Percentiles rank a stretch among this genome's conserved stretches.
These are phyloP conservation scores for Sisymbrium altissimum DNA, from an alignment of 345 rosid genomes.

Conservation along the genomic window DNA sequence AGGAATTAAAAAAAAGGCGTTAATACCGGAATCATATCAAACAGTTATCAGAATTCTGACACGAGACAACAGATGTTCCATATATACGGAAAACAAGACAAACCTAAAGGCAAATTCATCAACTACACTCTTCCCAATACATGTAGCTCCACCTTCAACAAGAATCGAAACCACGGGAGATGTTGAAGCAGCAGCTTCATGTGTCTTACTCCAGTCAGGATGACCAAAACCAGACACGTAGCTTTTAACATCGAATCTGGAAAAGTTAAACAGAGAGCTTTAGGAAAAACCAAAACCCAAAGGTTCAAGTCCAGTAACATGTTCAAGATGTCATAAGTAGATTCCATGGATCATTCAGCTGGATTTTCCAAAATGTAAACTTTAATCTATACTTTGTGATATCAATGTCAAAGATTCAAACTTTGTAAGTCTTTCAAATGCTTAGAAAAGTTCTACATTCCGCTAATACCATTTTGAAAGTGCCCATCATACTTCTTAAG, in stretches of 20 bases:
- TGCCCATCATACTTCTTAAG: neutral
- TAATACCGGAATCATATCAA: neutral
- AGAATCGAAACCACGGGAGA: constrained; percentile 61
- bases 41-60: neutral
- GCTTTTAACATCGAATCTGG: too few relatives aligned
- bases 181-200: constrained; percentile 60
- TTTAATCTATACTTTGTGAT: neutral
- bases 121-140: constrained; percentile 84
- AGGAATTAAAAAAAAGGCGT: constrained; percentile 22
- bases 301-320: neutral
- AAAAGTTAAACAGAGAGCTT: neutral
- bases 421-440: neutral
- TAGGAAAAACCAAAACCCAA: neutral
- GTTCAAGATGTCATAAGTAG: neutral
- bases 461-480: neutral
- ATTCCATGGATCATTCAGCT: neutral
- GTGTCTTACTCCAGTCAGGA: constrained; percentile 90
- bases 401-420: neutral
- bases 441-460: neutral
- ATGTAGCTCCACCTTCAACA: constrained; percentile 92
- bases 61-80: too few relatives aligned
- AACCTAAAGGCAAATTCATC: constrained; percentile 85
- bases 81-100: constrained; percentile 23
- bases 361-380: neutral
- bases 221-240: constrained; percentile 64